Evolutionary conservation across 2,329 filamentous ascomycete species (phyloP).

Genomic region (Blastomyces parvus): DNA sequence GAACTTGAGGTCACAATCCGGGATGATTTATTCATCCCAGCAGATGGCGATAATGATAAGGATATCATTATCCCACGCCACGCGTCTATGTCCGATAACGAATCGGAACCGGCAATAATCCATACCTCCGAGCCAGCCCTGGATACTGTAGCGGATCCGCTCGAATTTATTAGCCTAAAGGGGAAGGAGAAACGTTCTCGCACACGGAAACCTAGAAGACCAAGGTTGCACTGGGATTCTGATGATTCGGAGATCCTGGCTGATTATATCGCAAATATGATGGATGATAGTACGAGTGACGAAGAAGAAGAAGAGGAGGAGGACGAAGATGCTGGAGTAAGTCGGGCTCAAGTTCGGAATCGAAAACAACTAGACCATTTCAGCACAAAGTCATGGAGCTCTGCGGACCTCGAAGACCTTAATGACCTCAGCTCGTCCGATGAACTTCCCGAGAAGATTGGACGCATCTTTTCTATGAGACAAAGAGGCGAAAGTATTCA

Average conservation of each 20-base stretch:
- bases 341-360: slow-evolving; percentile 12
- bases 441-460: slow-evolving; percentile 35
- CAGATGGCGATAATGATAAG: not conserved
- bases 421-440: slow-evolving; percentile 44
- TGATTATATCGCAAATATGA: slow-evolving; percentile 54
- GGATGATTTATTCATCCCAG: not conserved
- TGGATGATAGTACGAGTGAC: slow-evolving; percentile 19
- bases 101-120: slow-evolving; percentile 3
- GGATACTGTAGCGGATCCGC: too few relatives aligned
- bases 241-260: slow-evolving; percentile 38
- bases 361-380: not conserved
- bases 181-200: not conserved
- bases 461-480: slow-evolving; percentile 39
- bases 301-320: slow-evolving; percentile 4
- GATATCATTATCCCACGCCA: not conserved
- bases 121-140: not conserved
- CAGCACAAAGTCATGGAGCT: slow-evolving; percentile 30
- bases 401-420: slow-evolving; percentile 39
- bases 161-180: not conserved
- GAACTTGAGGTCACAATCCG: not conserved
- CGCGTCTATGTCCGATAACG: not conserved
- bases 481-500: slow-evolving; percentile 38
- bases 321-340: slow-evolving; percentile 35
- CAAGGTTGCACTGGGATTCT: not conserved
- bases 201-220: not conserved